Conservation (phyloP, 352 stramenopile species). For the Elongisporangium anandrum region DNA sequence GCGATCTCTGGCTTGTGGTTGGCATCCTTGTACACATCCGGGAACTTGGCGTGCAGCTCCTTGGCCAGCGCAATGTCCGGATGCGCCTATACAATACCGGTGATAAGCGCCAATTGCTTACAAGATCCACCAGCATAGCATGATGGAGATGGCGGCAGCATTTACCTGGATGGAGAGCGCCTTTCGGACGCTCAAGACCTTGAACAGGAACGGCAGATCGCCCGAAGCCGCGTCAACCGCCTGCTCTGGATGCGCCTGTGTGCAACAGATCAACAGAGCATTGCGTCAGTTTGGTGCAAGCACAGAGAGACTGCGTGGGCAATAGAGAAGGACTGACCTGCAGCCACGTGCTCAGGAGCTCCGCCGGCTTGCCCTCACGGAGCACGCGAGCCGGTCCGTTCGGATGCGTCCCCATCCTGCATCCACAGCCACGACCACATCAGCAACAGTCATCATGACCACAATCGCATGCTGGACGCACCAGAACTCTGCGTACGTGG, state of each 20-base stretch:
- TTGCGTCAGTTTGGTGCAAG: neutral
- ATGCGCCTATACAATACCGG: slow-evolving; percentile 38
- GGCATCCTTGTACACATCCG: slow-evolving; percentile 94
- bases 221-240: slow-evolving; percentile 24
- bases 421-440: slow-evolving; percentile 6
- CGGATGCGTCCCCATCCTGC: slow-evolving; percentile 93
- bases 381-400: slow-evolving; percentile 87
- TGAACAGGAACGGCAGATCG: slow-evolving; percentile 98
- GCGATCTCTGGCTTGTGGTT: slow-evolving; percentile 99
- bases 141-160: neutral
- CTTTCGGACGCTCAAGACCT: slow-evolving; percentile 97
- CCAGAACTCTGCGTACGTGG: slow-evolving; percentile 88
- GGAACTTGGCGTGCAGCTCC: slow-evolving; percentile 80
- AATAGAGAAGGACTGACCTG: slow-evolving; percentile 22
- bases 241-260: slow-evolving; percentile 30
- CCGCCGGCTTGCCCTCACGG: slow-evolving; percentile 27
- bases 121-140: neutral
- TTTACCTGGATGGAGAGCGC: slow-evolving; percentile 95
- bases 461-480: slow-evolving; percentile 17
- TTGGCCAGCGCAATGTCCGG: slow-evolving; percentile 80
- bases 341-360: slow-evolving; percentile 72
- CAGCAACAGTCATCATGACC: slow-evolving; percentile 10
- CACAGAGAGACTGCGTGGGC: slow-evolving; percentile 4
- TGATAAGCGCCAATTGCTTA: neutral
- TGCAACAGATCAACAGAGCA: slow-evolving; percentile 6